Evolutionary conservation across 192 early-diverging fungal genomes (phyloP).

Genomic region (Ambispora gerdemannii): DNA sequence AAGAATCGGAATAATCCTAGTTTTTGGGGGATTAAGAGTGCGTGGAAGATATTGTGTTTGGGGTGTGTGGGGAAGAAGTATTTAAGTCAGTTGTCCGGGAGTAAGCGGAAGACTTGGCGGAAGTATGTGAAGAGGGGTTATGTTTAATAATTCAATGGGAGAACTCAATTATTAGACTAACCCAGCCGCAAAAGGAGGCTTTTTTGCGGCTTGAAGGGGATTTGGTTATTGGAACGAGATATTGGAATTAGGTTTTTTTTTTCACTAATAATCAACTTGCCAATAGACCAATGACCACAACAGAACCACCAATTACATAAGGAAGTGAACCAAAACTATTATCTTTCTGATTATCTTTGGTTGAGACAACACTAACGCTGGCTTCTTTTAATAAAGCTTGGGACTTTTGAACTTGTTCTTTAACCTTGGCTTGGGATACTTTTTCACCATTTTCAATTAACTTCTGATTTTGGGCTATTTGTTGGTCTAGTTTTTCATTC

Average conservation of each 20-base stretch:
- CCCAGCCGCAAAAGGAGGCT: neutral
- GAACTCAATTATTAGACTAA: neutral
- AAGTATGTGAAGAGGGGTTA: neutral
- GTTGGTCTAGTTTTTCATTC: slow-evolving; percentile 7
- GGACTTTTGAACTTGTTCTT: slow-evolving; percentile 17
- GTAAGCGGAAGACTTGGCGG: neutral
- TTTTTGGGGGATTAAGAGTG: neutral
- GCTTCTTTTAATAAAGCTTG: slow-evolving; percentile 6
- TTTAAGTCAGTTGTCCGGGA: neutral
- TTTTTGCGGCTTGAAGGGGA: neutral
- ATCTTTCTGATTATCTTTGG: slow-evolving; percentile 2
- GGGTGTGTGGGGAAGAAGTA: neutral
- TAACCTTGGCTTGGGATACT: neutral
- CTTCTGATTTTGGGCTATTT: slow-evolving; percentile 13
- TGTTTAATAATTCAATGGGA: neutral
- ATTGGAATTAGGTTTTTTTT: too few species aligned
- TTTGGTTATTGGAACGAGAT: too few species aligned
- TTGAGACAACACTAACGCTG: neutral
- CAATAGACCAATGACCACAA: too few species aligned
- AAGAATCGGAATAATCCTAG: neutral
- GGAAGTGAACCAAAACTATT: slow-evolving; percentile 18
- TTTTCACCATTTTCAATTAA: slow-evolving; percentile 7
- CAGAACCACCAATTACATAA: slow-evolving; percentile 18
- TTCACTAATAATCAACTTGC: too few species aligned
- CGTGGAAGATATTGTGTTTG: neutral